Conservation (phyloP, 1,284 basidiomycete species). For the Phaffia rhodozyma region DNA sequence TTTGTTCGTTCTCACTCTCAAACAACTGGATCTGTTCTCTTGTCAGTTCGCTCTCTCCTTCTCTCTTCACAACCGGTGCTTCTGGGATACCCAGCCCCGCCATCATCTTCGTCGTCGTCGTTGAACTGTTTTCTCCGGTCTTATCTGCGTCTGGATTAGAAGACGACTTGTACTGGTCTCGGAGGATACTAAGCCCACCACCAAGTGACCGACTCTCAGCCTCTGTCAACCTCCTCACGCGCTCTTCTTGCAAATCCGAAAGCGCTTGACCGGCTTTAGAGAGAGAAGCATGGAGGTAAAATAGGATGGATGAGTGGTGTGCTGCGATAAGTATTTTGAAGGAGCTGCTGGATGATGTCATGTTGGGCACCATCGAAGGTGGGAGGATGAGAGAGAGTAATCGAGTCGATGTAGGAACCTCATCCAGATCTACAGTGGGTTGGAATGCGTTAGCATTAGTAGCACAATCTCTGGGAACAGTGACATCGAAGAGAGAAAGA, state of each 20-base stretch:
- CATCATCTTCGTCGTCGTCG: neutral
- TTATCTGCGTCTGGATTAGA: neutral
- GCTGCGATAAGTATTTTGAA: conserved; percentile 34
- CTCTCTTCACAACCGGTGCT: conserved; percentile 12
- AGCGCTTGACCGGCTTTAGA: conserved; percentile 36
- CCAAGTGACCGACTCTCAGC: neutral
- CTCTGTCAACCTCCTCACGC: conserved; percentile 23
- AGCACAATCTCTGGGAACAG: neutral
- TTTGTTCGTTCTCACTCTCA: conserved; percentile 12
- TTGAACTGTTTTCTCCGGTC: neutral
- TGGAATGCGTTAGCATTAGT: too few relatives aligned
- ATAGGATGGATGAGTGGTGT: conserved; percentile 40
- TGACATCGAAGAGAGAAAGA: neutral
- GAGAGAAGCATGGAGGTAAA: conserved; percentile 39
- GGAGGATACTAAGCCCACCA: neutral
- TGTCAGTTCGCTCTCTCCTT: conserved; percentile 4
- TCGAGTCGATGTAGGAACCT: conserved; percentile 18
- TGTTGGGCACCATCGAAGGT: conserved; percentile 27
- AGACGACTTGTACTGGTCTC: neutral
- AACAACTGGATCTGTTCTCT: conserved; percentile 12
- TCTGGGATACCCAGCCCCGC: conserved; percentile 1
- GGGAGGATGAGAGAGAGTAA: conserved; percentile 30
- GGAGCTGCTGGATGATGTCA: conserved; percentile 14
- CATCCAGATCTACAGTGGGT: neutral
- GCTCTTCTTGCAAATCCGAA: conserved; percentile 41